Evolutionary conservation across 179 eudicot genomes (phyloP).

Genomic region (Pouteria campechiana): DNA sequence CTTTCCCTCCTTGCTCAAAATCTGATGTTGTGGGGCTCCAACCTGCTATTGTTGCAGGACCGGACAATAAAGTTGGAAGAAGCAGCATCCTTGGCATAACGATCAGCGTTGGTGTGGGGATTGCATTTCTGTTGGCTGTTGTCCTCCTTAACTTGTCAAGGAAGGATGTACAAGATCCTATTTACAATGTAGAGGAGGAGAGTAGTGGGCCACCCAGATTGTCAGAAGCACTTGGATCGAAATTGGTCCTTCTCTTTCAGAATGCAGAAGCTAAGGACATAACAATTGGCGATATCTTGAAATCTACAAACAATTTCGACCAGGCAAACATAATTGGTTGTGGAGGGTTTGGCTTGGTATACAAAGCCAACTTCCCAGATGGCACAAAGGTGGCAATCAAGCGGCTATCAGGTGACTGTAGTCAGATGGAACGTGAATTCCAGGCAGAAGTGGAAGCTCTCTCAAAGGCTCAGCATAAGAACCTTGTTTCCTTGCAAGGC

Average conservation of each 20-base stretch:
- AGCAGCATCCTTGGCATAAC: slow-evolving; percentile 54
- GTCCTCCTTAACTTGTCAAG: slow-evolving; percentile 40
- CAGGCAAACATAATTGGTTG: slow-evolving; percentile 86
- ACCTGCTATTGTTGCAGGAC: slow-evolving; percentile 11
- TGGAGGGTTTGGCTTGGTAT: slow-evolving; percentile 88
- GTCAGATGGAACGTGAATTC: slow-evolving; percentile 93
- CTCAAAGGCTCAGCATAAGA: slow-evolving; percentile 82
- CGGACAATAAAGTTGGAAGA: slow-evolving; percentile 23
- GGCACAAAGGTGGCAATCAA: slow-evolving; percentile 78
- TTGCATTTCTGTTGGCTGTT: slow-evolving; percentile 46
- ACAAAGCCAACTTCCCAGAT: slow-evolving; percentile 61
- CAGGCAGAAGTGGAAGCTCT: slow-evolving; percentile 91
- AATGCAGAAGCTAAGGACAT: slow-evolving; percentile 58
- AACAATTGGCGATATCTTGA: slow-evolving; percentile 53
- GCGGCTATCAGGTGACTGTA: slow-evolving; percentile 89
- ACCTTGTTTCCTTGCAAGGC: slow-evolving; percentile 89
- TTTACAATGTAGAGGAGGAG: slow-evolving; percentile 42
- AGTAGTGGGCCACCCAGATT: slow-evolving; percentile 20
- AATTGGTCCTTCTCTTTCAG: slow-evolving; percentile 66
- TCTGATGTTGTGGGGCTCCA: slow-evolving; percentile 4
- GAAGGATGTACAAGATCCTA: slow-evolving; percentile 17
- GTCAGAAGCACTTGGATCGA: slow-evolving; percentile 34
- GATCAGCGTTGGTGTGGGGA: slow-evolving; percentile 48
- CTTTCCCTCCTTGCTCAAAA: slow-evolving; percentile 31
- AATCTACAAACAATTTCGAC: slow-evolving; percentile 71